Base-by-base conservation (phyloP, 2,329 filamentous ascomycete genomes). In the Arthrocladium fulminans region DNA sequence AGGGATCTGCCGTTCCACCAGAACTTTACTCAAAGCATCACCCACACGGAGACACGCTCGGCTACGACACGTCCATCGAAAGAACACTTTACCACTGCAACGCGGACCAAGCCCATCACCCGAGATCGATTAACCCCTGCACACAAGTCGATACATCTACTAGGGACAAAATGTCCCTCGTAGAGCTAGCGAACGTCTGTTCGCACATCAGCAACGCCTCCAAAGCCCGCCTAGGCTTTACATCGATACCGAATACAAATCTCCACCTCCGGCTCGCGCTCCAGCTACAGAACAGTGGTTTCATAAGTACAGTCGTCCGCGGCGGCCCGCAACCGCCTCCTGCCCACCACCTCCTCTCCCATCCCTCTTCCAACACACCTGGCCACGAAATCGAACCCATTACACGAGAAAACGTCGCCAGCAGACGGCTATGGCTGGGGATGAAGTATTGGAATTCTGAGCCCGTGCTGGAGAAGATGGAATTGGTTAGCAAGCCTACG, bases 121-220 rank as follows among this genome's bases (percentile, higher is more conserved):
- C 34, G 34, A 38, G 34, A 38, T 15, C 34, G 17, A 20, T 38
- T 38, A 6, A 10, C 17, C 6, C 12, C 9, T 22, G 22, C 37
- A 15, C 40, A 8, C 40, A 20, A 22, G 13, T 7, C 29, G 6
- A 8, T 10, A 5, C 4, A 8, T 27, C 22, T 24, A 43, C 7
- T 12, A 7, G 15, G 25, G 30, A 17, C 47, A 52, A 44, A 24
- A 86, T 87, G 83, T 86, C 82, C 60, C 77, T 95, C 68, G 73
- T 78, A 63, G 80, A 83, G 67, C 77, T 94, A 55, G 76, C 80
- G 60, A 73, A 90, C 73, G 80, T 89, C 69, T 94, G 86, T 75
- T 88, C 88, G 57, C 88, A 95, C 72, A 76, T 96, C 49, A 86
- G 92, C 67, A 96, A 96, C 73, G 86, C 86, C 57, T 84, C 84